Evolutionary conservation across 2,329 filamentous ascomycete species (phyloP), one percentile per base, ranked within the genome.

Genomic region (Ophiostoma sp.): DNA sequence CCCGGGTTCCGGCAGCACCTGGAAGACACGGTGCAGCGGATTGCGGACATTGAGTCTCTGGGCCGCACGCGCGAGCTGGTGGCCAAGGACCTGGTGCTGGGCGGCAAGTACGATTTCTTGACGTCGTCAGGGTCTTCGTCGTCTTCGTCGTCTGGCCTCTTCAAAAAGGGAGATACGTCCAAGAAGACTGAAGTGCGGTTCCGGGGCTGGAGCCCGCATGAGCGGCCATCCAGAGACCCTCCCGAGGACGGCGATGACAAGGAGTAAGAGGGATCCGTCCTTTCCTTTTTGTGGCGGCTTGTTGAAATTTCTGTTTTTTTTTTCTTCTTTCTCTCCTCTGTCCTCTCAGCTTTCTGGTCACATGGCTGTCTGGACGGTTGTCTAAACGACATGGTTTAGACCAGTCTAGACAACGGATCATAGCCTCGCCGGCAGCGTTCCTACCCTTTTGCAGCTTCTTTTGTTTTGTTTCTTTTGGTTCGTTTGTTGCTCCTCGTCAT

Each of bases 41-140:
- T 99, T 74, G 81, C 85, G n/a, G 94, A 90, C 73, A 99, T 99
- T 77, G 95, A 99, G 83, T 94, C 90, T 76, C 83, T 99, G 72
- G 94, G 94, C 48, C 85, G 95, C 73, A 99, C 95, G n/a, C 88
- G 94, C 72, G 95, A 99, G 80, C 79, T 99, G 68, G 96, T 96
- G 1, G 91, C 96, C 74, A 99, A 99, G 82, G 95, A 98, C 79
- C 83, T 98, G 54, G 94, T 95, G 76, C 83, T 94, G 41, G 89
- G 91, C 15, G 93, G 93, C 1, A 90, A 90, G 78, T 97, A 97
- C 77, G 85, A 87, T 73, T 85, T 94, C 72, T 76, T 48, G 35
- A 13, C 65, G 23, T 31, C 48, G 4, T 41, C 36, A 1, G 44
- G 44, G 20, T 36, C 36, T 23, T 23, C 27, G 48, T n/a, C 44